phyloP scores from a whole-genome alignment of 73 alveolate genomes.

The Blepharisma japonicum region DNA sequence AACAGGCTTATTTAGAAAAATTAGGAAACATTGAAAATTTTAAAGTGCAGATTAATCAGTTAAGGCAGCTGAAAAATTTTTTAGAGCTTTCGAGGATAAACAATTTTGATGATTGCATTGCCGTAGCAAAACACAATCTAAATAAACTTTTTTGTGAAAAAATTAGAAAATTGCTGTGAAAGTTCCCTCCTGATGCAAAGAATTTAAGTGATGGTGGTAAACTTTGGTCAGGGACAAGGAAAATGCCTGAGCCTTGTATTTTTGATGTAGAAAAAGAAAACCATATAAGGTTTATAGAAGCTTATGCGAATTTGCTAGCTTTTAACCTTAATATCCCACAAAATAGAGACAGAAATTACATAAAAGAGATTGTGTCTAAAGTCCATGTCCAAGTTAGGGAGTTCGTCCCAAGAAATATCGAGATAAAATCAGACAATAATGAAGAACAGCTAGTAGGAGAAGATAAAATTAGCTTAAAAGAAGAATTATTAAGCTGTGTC shows the following conservation, averaged over 20 bases:
- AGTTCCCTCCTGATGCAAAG: constrained; percentile 98
- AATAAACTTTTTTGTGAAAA: constrained; percentile 67
- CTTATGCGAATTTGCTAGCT: constrained; percentile 67
- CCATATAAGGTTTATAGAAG: constrained; percentile 52
- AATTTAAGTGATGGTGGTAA: constrained; percentile 71
- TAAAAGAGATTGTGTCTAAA: constrained; percentile 26
- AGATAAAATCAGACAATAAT: neutral
- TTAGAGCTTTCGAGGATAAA: constrained; percentile 49
- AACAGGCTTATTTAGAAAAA: neutral
- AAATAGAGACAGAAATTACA: constrained; percentile 42
- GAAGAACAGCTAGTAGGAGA: neutral
- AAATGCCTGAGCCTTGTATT: constrained; percentile 91
- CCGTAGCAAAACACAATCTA: constrained; percentile 32
- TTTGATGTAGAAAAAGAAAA: constrained; percentile 65
- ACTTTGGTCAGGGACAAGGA: constrained; percentile 99
- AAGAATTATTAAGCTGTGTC: too few species aligned
- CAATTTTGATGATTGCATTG: constrained; percentile 43
- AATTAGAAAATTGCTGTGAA: constrained; percentile 77
- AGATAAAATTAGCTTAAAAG: too few species aligned
- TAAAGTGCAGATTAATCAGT: constrained; percentile 47
- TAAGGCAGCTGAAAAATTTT: constrained; percentile 51
- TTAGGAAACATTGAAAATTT: neutral
- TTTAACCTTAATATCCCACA: constrained; percentile 54
- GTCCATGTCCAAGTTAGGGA: constrained; percentile 5
- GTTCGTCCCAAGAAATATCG: neutral